Evolutionary conservation across 2,329 filamentous ascomycete genomes (phyloP).

Genomic region (Fusarium robinianum): DNA sequence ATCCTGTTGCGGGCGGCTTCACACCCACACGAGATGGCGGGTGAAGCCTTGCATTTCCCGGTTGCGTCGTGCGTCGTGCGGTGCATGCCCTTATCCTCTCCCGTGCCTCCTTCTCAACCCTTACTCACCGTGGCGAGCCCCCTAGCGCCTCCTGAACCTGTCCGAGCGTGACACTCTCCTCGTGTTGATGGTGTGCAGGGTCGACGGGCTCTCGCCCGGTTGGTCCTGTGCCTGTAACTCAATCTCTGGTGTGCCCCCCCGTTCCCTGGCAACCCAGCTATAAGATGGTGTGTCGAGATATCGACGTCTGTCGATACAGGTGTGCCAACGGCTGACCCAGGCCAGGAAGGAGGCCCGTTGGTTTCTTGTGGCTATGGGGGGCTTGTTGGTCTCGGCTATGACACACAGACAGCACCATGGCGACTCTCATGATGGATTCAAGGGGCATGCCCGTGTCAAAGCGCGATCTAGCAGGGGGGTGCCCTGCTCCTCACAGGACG

Average conservation of each 20-base stretch:
- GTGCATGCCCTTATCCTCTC: background rate
- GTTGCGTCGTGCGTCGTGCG: background rate
- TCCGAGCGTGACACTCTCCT: constrained; percentile 2
- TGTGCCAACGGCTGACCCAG: background rate
- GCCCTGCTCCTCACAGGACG: constrained; percentile 9
- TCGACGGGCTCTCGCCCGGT: background rate
- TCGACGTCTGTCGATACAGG: background rate
- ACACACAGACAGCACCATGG: constrained; percentile 2
- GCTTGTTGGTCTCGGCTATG: constrained; percentile 5
- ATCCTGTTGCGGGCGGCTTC: too few species aligned
- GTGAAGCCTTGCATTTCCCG: constrained; percentile 4
- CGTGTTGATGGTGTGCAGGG: background rate
- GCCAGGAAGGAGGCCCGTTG: constrained; percentile 7
- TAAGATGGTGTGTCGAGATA: too few species aligned
- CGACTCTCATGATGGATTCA: constrained; percentile 11
- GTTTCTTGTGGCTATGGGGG: background rate
- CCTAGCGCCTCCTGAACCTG: background rate
- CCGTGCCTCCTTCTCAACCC: background rate
- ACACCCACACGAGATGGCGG: constrained; percentile 5
- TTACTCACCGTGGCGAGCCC: background rate
- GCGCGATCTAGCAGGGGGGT: constrained; percentile 26
- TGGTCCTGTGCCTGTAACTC: constrained; percentile 5
- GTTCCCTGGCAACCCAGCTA: too few species aligned
- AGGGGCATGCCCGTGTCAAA: constrained; percentile 26
- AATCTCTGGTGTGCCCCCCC: too few species aligned